Evolutionary conservation across 345 rosid species (phyloP), one percentile per base, ranked within the genome.

Genomic region (Laguncularia racemosa): DNA sequence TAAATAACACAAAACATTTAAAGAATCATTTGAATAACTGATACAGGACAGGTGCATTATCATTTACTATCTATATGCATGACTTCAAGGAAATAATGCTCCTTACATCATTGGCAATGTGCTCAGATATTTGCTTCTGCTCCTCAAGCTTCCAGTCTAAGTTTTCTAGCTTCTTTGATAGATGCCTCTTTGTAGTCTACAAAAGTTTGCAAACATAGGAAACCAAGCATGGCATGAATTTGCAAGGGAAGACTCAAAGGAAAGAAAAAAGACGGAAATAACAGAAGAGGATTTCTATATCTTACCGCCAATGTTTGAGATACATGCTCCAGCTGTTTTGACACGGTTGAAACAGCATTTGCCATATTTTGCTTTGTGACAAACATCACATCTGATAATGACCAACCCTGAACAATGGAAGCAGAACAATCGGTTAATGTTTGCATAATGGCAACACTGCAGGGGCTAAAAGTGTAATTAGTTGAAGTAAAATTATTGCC

Each of bases 311-410:
- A 58, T 61, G 95, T 73, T 59, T 84, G 79, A 20, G 88, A 73
- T 57, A 91, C 84, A 69, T 88, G 77, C 49, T 91, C 91, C 60
- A 88, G 79, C 63, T 88, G 96, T 73, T 86, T 88, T 48, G 98
- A 84, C 40, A 86, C 80, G 26, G 78, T 58, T 33, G 81, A 67
- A 20, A 91, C 95, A 57, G 95, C 98, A 73, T 74, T 82, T 19
- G 79, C 78, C 96, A 88, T 91, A 74, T 84, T 91, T 67, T 80
- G 74, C 84, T 84, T 91, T 21, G 98, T 91, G 51, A 91, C 95
- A 76, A 84, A 84, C 93, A 91, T 84, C 23, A 73, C 86, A 76
- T 88, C 96, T 0, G 96, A 80, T 57, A 91, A 80, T 46, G 96
- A 86, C 92, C 74, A 84, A 53, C 92, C 98, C 96, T 91, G 84